These are phyloP conservation scores for Hypoxylon rickii DNA, from an alignment of 495 filamentous ascomycete species.

Conservation along the genomic window DNA sequence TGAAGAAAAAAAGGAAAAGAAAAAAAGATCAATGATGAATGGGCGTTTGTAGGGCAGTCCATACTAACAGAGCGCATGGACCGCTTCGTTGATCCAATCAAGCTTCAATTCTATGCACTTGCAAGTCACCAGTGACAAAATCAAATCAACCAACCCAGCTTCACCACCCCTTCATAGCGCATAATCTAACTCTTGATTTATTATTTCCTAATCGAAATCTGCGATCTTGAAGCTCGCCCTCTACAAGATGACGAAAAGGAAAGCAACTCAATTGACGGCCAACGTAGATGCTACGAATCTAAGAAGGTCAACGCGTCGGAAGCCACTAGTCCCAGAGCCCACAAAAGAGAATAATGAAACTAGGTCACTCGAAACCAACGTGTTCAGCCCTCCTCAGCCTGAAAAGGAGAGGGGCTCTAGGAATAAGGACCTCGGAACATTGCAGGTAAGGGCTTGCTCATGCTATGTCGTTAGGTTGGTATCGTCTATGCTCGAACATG, in stretches of 20 bases:
- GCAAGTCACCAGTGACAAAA: no score
- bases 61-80: no score
- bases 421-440: slow-evolving; percentile 1
- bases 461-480: background rate
- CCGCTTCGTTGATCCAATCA: no score
- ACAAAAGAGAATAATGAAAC: background rate
- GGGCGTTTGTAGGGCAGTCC: no score
- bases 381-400: background rate
- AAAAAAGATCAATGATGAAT: no score
- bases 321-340: slow-evolving; percentile 10
- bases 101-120: no score
- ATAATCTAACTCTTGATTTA: background rate
- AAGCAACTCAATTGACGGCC: slow-evolving; percentile 32
- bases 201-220: background rate
- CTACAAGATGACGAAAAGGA: slow-evolving; percentile 46
- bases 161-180: no score
- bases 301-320: slow-evolving; percentile 40
- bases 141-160: no score
- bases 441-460: slow-evolving; percentile 11
- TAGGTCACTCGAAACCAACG: background rate
- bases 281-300: slow-evolving; percentile 12
- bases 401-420: slow-evolving; percentile 2
- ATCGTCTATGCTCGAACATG: no score
- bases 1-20: no score
- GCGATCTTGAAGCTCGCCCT: background rate